Evolutionary conservation across 495 filamentous ascomycete species (phyloP).

Genomic region (Trichoderma orchidacearum): DNA sequence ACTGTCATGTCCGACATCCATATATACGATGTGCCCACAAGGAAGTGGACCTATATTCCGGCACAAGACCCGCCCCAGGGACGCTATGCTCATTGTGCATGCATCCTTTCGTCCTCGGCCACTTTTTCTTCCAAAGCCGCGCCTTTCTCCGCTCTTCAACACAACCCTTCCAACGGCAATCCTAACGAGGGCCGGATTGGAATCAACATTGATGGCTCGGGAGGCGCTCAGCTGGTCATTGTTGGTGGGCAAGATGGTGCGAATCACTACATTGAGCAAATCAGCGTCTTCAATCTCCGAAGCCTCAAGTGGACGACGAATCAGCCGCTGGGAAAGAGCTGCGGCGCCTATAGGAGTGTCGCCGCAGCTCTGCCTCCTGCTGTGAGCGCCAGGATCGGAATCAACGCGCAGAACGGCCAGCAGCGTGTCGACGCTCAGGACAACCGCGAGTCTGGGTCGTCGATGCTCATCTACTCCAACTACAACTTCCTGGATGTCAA

Average conservation of each 20-base stretch:
- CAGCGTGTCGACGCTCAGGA: conserved; percentile 17
- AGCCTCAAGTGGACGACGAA: conserved; percentile 92
- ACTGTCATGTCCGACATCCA: conserved; percentile 97
- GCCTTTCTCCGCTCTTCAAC: conserved; percentile 71
- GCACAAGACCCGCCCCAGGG: conserved; percentile 77
- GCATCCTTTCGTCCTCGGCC: conserved; percentile 78
- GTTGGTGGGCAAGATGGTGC: conserved; percentile 92
- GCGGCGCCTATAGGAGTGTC: conserved; percentile 91
- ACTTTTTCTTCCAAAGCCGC: conserved; percentile 72
- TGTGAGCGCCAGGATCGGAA: conserved; percentile 60
- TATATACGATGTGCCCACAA: conserved; percentile 80
- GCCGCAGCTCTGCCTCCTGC: conserved; percentile 64
- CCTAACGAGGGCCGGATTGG: conserved; percentile 79
- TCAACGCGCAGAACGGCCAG: conserved; percentile 13
- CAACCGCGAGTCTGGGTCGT: conserved; percentile 46
- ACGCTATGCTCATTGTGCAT: conserved; percentile 91
- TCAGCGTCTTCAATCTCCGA: conserved; percentile 95
- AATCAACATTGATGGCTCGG: conserved; percentile 74
- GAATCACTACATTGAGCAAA: conserved; percentile 98
- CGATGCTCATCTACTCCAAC: conserved; percentile 97
- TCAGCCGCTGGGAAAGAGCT: conserved; percentile 69
- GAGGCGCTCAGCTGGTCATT: conserved; percentile 93
- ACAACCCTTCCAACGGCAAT: conserved; percentile 67
- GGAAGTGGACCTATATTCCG: conserved; percentile 73
- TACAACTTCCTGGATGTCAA: conserved; percentile 98